A percentile compares a stretch with the other conserved stretches of the same genome.
Evolutionary conservation across 2,329 filamentous ascomycete species (phyloP).

Genomic region (Periglandula ipomoeae): DNA sequence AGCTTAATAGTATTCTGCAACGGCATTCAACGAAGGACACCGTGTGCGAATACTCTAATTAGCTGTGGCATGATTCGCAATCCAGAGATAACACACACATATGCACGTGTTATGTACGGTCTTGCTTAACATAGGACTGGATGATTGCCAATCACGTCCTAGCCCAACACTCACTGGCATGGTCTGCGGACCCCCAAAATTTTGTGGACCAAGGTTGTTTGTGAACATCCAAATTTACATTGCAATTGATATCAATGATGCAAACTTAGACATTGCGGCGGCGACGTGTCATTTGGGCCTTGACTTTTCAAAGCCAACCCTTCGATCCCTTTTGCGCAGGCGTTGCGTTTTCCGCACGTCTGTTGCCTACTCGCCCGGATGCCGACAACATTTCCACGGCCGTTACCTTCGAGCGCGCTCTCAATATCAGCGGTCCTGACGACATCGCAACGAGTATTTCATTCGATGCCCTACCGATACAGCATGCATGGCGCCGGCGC

Average conservation of each 20-base stretch:
- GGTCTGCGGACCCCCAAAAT: too few relatives aligned
- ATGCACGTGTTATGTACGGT: too few relatives aligned
- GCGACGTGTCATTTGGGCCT: not conserved
- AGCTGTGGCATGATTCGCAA: too few relatives aligned
- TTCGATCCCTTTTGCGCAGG: not conserved
- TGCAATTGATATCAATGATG: not conserved
- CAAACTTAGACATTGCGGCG: not conserved
- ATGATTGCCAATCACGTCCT: too few relatives aligned
- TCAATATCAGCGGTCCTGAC: slow-evolving; percentile 16
- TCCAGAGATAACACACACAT: too few relatives aligned
- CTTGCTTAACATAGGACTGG: too few relatives aligned
- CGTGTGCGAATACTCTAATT: too few relatives aligned
- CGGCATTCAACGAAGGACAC: too few relatives aligned
- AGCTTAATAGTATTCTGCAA: too few relatives aligned
- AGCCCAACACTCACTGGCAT: too few relatives aligned
- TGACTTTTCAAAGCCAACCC: slow-evolving; percentile 1
- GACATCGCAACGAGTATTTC: slow-evolving; percentile 13
- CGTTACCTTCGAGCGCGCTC: slow-evolving; percentile 17
- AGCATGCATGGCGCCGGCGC: slow-evolving; percentile 11
- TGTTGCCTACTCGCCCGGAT: slow-evolving; percentile 19
- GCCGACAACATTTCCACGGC: slow-evolving; percentile 20
- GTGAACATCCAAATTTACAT: not conserved
- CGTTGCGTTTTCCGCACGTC: not conserved
- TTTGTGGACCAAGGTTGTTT: too few relatives aligned
- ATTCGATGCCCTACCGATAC: slow-evolving; percentile 13